Percentiles rank a stretch among this genome's conserved stretches.
Conservation (phyloP, 345 rosid genomes). For the Mallotus nudiflorus region DNA sequence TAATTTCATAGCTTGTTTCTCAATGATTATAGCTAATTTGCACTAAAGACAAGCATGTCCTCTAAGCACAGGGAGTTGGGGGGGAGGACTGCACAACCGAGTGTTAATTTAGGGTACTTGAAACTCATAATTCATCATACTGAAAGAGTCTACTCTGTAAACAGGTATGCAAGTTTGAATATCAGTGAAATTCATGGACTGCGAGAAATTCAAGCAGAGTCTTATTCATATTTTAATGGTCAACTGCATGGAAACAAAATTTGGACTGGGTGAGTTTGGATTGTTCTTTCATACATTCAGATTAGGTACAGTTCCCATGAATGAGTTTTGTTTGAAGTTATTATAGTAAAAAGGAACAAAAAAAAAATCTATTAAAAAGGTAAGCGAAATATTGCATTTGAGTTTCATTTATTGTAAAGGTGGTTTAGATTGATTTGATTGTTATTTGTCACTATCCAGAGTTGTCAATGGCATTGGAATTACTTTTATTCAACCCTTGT, state of each 20-base stretch:
- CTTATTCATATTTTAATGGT: conserved; percentile 74
- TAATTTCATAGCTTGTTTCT: background rate
- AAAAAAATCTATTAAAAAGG: conserved; percentile 4
- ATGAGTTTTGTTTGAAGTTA: background rate
- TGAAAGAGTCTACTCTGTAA: conserved; percentile 21
- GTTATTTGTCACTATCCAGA: conserved; percentile 39
- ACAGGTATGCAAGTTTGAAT: conserved; percentile 61
- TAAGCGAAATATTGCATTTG: conserved; percentile 1
- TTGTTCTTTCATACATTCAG: conserved; percentile 12
- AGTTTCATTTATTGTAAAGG: background rate
- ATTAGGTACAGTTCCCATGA: background rate
- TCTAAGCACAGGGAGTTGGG: no score
- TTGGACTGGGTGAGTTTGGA: conserved; percentile 75
- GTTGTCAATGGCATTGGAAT: conserved; percentile 72
- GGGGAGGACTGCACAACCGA: no score
- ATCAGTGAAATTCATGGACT: conserved; percentile 63
- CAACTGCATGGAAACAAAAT: conserved; percentile 74
- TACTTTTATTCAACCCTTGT: conserved; percentile 69
- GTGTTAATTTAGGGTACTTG: conserved; percentile 6
- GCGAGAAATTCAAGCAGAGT: conserved; percentile 56
- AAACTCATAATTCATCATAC: conserved; percentile 12
- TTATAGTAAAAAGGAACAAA: no score
- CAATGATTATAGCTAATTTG: background rate
- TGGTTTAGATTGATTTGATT: conserved; percentile 14
- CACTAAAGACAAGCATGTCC: no score